Evolutionary conservation across 768 basidiomycete species (phyloP).

Genomic region (Pleurotus ostreatus): DNA sequence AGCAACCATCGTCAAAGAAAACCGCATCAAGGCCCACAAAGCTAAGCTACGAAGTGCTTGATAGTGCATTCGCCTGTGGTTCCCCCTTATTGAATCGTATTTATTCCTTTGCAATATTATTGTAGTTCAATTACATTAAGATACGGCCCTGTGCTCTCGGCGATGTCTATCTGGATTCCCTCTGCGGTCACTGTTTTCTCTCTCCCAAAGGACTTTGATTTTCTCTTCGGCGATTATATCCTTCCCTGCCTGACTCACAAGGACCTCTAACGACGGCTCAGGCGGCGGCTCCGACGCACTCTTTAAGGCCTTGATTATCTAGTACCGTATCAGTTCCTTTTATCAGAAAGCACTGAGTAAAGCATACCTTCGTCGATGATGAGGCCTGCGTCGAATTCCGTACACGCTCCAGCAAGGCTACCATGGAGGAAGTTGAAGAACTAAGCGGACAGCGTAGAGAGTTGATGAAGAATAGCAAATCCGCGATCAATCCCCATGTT

Average conservation of each 20-base stretch:
- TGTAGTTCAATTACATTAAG: constrained; percentile 1
- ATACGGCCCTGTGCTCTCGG: neutral
- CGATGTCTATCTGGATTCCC: constrained; percentile 10
- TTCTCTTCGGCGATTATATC: constrained; percentile 71
- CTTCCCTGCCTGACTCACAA: constrained; percentile 55
- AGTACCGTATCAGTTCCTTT: constrained; percentile 5
- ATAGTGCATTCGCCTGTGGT: constrained; percentile 11
- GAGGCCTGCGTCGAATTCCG: constrained; percentile 44
- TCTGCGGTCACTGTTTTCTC: constrained; percentile 25
- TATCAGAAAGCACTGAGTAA: neutral
- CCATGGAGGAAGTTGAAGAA: constrained; percentile 49
- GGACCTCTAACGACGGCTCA: constrained; percentile 37
- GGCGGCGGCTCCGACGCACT: constrained; percentile 47
- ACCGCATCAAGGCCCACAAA: constrained; percentile 60
- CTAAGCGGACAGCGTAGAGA: constrained; percentile 49
- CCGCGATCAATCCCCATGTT: constrained; percentile 58
- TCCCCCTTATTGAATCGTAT: neutral
- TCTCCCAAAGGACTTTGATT: constrained; percentile 37
- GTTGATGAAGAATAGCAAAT: constrained; percentile 60
- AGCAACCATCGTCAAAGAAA: constrained; percentile 70
- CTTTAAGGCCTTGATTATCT: constrained; percentile 56
- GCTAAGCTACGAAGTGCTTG: constrained; percentile 60
- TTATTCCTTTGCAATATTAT: constrained; percentile 2
- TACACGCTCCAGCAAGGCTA: constrained; percentile 46
- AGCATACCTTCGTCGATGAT: constrained; percentile 42